Base-by-base conservation (phyloP, 345 rosid species). In the Linum trigynum region DNA sequence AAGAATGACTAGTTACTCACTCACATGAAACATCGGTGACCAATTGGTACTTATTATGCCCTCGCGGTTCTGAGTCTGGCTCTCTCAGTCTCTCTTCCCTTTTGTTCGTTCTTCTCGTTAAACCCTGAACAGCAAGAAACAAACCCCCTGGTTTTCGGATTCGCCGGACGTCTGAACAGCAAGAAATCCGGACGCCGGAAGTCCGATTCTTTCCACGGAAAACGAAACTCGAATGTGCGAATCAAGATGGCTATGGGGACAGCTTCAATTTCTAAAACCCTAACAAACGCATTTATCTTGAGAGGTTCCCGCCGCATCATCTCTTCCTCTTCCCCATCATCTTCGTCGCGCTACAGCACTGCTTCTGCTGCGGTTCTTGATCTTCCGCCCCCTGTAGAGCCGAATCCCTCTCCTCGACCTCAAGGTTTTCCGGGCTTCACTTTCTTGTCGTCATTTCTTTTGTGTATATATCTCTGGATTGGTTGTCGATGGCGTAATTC, bases 241-340 rank as follows among this genome's bases (percentile, higher is more conserved):
- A 50, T 65, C 59, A 76, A 71, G 68, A 80, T 73, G 86, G 71
- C 77, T 38, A 1, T 64, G 36, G 35, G 35, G 39, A 12, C 11
- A 32, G 51, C 78, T 63, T 77, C 82, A 67, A 59, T 83, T 8
- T 79, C 83, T 71, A 83, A 72, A 81, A 15, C 82, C 67, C 76
- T 84, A 64, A 69, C 77, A 5, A 77, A 0, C 36, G 75, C 57
- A 78, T 74, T 23, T 3, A 65, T 69, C 50, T 32, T 59, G 23
- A 57, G 69, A 41, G 71, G 72, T 40, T 15, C 56, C 38, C 40
- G 40, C 53, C 35, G 55, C 38, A 12, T 69, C 42, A 35, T 66
- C 55, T 59, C 63, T 39, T 43, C 61, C 37, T 23, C 15, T 15
- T 48, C 63, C 36, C 59, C 63, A 39, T 70, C 80, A 39, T 75